Conservation (phyloP, 2,329 filamentous ascomycete genomes). For the Plectosphaerella cucumerina region DNA sequence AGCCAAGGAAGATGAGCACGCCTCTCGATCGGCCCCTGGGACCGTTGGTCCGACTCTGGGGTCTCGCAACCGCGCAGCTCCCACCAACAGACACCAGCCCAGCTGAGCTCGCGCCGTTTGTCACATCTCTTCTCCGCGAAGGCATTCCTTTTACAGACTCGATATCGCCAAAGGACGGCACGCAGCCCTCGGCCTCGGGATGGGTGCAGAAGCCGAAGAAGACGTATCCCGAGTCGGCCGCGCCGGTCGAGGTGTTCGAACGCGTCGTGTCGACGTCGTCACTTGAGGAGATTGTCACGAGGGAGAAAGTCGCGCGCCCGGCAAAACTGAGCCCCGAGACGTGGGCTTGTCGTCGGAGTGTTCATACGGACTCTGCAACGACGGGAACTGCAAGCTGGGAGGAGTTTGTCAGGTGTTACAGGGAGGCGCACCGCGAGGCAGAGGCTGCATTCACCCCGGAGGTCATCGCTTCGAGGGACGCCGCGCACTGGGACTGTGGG, state of each 20-base stretch:
- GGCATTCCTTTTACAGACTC: constrained; percentile 54
- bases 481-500: constrained; percentile 41
- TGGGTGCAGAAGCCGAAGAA: constrained; percentile 51
- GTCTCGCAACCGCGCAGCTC: constrained; percentile 43
- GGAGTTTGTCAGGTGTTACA: constrained; percentile 59
- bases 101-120: constrained; percentile 44
- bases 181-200: constrained; percentile 21
- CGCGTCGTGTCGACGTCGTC: constrained; percentile 41
- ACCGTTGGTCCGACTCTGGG: constrained; percentile 50
- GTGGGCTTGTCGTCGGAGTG: constrained; percentile 62
- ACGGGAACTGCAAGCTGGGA: constrained; percentile 55
- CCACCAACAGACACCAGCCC: constrained; percentile 33
- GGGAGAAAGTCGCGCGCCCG: constrained; percentile 21
- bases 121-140: constrained; percentile 52
- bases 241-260: constrained; percentile 49
- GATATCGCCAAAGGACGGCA: constrained; percentile 38
- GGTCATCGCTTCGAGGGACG: constrained; percentile 27
- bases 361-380: constrained; percentile 49
- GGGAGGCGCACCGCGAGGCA: constrained; percentile 38
- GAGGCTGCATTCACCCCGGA: constrained; percentile 35
- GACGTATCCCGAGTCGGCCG: constrained; percentile 41
- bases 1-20: not conserved
- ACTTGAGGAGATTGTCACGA: constrained; percentile 32
- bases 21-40: constrained; percentile 25
- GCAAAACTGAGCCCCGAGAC: constrained; percentile 36